Percentiles rank a stretch among this genome's conserved stretches.
phyloP scores from a whole-genome alignment of 2,329 filamentous ascomycete genomes.

The Colletotrichum australisinense region DNA sequence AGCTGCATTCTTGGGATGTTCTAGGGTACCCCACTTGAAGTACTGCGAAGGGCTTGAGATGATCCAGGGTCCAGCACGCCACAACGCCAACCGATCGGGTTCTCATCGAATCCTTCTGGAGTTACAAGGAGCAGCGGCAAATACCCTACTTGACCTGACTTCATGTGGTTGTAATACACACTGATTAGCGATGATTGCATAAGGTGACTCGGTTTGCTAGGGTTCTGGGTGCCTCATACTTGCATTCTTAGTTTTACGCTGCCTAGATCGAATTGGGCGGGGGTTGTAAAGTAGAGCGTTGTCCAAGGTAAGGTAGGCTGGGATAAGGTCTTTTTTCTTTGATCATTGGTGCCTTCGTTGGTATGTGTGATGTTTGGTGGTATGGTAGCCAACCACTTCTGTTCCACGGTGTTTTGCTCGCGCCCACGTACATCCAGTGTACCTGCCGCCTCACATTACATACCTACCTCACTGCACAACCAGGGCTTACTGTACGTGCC shows the following conservation, averaged over 20 bases:
- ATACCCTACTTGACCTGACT: background rate
- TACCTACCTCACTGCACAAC: background rate
- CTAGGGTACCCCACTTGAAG: background rate
- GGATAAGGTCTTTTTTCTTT: background rate
- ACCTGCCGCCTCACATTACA: background rate
- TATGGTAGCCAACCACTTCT: background rate
- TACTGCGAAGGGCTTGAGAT: background rate
- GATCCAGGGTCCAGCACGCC: background rate
- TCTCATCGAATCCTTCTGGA: background rate
- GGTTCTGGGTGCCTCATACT: background rate
- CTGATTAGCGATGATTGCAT: background rate
- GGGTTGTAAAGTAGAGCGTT: background rate
- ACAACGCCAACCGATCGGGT: background rate
- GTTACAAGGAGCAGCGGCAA: background rate
- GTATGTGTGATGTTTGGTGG: background rate
- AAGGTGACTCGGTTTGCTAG: background rate
- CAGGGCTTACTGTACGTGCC: background rate
- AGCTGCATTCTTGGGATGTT: background rate
- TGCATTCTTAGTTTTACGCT: background rate
- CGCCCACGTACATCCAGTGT: background rate
- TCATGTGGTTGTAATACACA: background rate
- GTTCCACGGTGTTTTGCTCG: background rate
- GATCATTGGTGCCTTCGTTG: background rate
- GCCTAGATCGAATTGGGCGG: background rate
- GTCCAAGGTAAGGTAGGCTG: background rate